Percentiles rank a stretch among this genome's conserved stretches.
phyloP scores from a whole-genome alignment of 441 rosid species.

The Bruguiera hainesii region DNA sequence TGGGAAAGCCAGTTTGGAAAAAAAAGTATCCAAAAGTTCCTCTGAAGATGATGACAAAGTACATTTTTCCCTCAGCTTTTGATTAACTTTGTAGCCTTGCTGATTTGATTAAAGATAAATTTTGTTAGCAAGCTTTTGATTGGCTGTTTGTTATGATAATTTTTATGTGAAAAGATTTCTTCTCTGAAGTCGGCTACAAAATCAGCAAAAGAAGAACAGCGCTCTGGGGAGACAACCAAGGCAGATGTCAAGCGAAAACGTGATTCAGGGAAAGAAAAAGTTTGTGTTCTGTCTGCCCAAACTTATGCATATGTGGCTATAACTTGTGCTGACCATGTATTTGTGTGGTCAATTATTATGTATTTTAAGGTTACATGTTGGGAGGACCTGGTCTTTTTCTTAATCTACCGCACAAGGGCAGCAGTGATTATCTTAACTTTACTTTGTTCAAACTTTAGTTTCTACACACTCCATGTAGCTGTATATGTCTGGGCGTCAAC shows the following conservation, averaged over 20 bases:
- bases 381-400: too few species aligned
- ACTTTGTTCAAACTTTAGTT: too few species aligned
- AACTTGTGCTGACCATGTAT: background rate
- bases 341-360: background rate
- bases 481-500: too few species aligned
- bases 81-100: background rate
- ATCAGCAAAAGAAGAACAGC: constrained; percentile 44
- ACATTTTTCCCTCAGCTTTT: constrained; percentile 13
- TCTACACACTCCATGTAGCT: too few species aligned
- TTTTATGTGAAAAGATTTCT: constrained; percentile 51
- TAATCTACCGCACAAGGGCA: background rate
- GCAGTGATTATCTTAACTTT: background rate
- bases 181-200: constrained; percentile 53
- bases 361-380: too few species aligned
- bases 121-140: too few species aligned
- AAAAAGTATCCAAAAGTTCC: constrained; percentile 36
- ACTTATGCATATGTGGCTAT: background rate
- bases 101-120: background rate
- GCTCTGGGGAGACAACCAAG: constrained; percentile 55
- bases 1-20: constrained; percentile 47
- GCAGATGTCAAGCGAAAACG: constrained; percentile 59
- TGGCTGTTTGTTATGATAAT: constrained; percentile 12
- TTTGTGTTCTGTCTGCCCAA: constrained; percentile 22
- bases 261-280: constrained; percentile 51
- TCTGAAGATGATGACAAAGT: constrained; percentile 61